Conservation (phyloP, 2,329 filamentous ascomycete genomes). For the Diaporthe velutina region DNA sequence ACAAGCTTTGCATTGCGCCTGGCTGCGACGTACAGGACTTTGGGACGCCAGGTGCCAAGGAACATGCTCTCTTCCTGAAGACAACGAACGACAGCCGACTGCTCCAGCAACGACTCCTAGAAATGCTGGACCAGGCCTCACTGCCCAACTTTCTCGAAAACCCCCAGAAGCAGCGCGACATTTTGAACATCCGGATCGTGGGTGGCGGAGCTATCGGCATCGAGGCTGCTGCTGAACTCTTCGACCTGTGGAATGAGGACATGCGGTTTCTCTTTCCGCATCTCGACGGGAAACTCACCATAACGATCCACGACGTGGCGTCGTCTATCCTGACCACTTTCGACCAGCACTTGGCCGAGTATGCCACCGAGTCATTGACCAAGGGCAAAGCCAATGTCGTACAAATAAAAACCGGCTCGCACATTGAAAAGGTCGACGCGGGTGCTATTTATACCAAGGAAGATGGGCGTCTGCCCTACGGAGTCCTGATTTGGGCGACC, state of each 20-base stretch:
- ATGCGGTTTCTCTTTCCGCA: conserved; percentile 55
- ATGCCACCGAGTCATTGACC: conserved; percentile 53
- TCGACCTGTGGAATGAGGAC: conserved; percentile 55
- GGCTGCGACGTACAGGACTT: conserved; percentile 57
- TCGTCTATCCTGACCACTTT: conserved; percentile 55
- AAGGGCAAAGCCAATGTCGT: conserved; percentile 48
- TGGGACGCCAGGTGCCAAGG: conserved; percentile 53
- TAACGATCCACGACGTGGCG: conserved; percentile 60
- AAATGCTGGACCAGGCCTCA: conserved; percentile 45
- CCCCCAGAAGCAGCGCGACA: conserved; percentile 47
- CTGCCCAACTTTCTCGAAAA: conserved; percentile 43
- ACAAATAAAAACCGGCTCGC: conserved; percentile 50
- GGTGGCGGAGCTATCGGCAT: conserved; percentile 58
- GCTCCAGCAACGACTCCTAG: conserved; percentile 51
- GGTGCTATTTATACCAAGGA: conserved; percentile 51
- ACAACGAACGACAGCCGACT: conserved; percentile 51
- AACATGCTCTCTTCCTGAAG: conserved; percentile 54
- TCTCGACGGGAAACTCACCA: conserved; percentile 52
- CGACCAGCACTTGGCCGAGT: conserved; percentile 55
- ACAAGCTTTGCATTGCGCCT: conserved; percentile 56
- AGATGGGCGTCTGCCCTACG: conserved; percentile 56
- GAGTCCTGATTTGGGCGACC: conserved; percentile 44
- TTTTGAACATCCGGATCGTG: conserved; percentile 54
- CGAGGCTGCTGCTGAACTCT: conserved; percentile 57
- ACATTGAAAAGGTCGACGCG: conserved; percentile 40